Conservation (phyloP, 2,329 filamentous ascomycete genomes). For the Emmonsiellopsis sp. region DNA sequence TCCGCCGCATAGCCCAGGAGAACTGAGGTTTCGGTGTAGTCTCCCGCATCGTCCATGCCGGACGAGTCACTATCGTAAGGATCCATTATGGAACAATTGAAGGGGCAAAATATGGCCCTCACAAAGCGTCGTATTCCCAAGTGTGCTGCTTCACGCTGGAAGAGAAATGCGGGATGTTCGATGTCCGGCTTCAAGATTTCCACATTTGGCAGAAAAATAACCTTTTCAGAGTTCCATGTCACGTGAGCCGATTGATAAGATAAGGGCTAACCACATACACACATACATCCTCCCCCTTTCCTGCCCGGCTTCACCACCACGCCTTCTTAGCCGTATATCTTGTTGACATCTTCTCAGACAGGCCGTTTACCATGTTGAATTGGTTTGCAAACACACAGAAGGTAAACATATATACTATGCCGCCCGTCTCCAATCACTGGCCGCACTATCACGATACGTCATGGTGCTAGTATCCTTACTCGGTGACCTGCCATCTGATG, state of each 20-base stretch:
- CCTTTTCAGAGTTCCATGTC: neutral
- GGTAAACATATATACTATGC: too few species aligned
- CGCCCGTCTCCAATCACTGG: too few species aligned
- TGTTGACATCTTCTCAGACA: too few species aligned
- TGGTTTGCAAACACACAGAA: too few species aligned
- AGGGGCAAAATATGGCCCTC: neutral
- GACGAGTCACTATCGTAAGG: constrained; percentile 84
- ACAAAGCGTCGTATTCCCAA: neutral
- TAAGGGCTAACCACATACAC: neutral
- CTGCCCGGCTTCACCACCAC: neutral
- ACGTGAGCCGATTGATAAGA: constrained; percentile 1
- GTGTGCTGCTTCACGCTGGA: neutral
- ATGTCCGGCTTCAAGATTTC: neutral
- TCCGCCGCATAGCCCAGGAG: constrained; percentile 81
- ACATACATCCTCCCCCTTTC: neutral
- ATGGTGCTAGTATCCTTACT: too few species aligned
- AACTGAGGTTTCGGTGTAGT: constrained; percentile 60
- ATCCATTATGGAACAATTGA: constrained; percentile 24
- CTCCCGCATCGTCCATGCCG: constrained; percentile 48
- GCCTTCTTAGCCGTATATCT: too few species aligned
- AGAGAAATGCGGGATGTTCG: neutral
- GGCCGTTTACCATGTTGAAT: too few species aligned
- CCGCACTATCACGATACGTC: too few species aligned
- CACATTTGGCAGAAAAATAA: neutral
- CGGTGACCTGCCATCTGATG: too few species aligned